Evolutionary conservation across 768 basidiomycete species (phyloP), one percentile per base, ranked within the genome.

Genomic region (Dioszegia aurantiaca): DNA sequence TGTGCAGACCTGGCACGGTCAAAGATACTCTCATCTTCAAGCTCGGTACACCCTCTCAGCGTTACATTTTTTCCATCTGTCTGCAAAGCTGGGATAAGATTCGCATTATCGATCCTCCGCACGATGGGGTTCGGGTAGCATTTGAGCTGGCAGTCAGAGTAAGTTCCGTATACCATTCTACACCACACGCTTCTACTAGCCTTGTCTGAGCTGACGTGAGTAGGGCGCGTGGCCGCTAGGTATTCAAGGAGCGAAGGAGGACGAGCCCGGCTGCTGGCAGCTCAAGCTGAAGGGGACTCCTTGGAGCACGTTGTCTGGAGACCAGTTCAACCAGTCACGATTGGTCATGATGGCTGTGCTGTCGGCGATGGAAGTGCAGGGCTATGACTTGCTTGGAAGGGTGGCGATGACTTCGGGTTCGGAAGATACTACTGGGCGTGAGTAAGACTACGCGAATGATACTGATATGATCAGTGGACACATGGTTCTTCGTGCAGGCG

Each of bases 71-170:
- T 55, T 40, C 66, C 17, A 60, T 74, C 5, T 58, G 54, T 16
- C 72, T 75, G 58, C 65, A 72, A 43, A 67, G 73, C 41, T 45
- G 45, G 9, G 70, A 75, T 43, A 72, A 72, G 64, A 62, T 75
- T 19, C 55, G 74, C 26, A 31, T 74, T 14, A 72, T 75, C 43
- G 69, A 72, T 43, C 57, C 67, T n/a, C 70, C 68, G 6, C 52
- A 62, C 40, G 54, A 56, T 1, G 53, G 27, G 10, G 59, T 64
- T 1, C 60, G 48, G 40, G 39, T 64, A 17, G 65, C 70, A 4
- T 70, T 75, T 21, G 48, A 56, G 9, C 41, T 41, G 47, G 65
- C 64, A 24, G 59, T 72, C 14, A 21, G 47, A 31, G 68, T 72
- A 58, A 56, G 67, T 65, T n/a, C 4, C 21, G 28, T 8, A n/a